Conservation (phyloP, 106 monocot species). For the Dioscorea zingiberensis region DNA sequence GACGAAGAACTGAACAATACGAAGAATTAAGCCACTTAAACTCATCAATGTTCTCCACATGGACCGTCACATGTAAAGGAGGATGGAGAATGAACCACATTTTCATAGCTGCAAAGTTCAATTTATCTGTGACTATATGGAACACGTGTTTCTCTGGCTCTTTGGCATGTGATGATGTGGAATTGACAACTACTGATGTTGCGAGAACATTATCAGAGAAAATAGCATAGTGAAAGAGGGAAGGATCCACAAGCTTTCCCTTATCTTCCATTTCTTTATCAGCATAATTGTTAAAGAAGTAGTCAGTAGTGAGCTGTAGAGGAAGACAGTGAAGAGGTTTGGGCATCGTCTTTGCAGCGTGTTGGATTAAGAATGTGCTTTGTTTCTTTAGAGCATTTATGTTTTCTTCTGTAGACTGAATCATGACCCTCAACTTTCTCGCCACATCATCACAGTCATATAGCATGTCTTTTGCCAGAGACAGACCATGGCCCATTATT, state of each 20-base stretch:
- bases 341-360: slow-evolving; percentile 40
- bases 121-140: slow-evolving; percentile 34
- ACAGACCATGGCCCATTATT: slow-evolving; percentile 35
- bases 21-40: slow-evolving; percentile 11
- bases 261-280: slow-evolving; percentile 6
- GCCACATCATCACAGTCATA: slow-evolving; percentile 24
- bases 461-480: slow-evolving; percentile 21
- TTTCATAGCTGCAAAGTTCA: slow-evolving; percentile 8
- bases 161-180: slow-evolving; percentile 23
- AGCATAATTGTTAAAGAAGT: slow-evolving; percentile 17
- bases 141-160: slow-evolving; percentile 32
- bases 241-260: slow-evolving; percentile 23
- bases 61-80: neutral
- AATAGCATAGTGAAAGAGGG: slow-evolving; percentile 39
- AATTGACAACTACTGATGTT: slow-evolving; percentile 36
- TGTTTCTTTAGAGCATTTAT: slow-evolving; percentile 24
- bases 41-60: slow-evolving; percentile 5
- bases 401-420: slow-evolving; percentile 34
- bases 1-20: slow-evolving; percentile 5
- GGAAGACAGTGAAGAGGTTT: slow-evolving; percentile 37
- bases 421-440: slow-evolving; percentile 39
- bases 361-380: slow-evolving; percentile 36
- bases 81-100: slow-evolving; percentile 4
- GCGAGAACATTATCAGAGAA: slow-evolving; percentile 46
- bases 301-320: slow-evolving; percentile 37